These are phyloP conservation scores for Mastigamoeba balamuthi DNA, from an alignment of 78 protist species.

Conservation along the genomic window DNA sequence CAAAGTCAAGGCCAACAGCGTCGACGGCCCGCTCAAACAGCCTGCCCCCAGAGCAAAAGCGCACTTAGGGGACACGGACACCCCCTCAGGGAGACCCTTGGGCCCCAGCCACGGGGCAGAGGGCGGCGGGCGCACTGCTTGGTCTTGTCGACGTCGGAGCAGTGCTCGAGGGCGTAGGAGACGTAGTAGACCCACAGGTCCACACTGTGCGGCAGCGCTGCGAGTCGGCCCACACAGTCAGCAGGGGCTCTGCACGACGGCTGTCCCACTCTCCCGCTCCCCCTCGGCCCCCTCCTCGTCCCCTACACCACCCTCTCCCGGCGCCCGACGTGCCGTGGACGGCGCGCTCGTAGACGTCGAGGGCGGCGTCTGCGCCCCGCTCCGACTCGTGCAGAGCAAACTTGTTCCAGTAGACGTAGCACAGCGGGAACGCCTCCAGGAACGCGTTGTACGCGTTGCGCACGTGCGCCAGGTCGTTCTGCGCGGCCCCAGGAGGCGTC, in stretches of 20 bases:
- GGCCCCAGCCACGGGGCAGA: no score
- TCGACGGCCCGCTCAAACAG: background rate
- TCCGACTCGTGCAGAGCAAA: background rate
- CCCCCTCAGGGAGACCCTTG: no score
- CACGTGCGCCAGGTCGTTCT: background rate
- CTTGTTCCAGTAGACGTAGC: background rate
- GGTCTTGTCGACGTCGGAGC: background rate
- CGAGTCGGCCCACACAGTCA: no score
- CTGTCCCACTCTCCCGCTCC: no score
- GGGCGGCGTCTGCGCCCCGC: background rate
- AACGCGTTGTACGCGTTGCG: background rate
- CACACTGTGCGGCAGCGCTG: background rate
- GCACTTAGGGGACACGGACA: background rate
- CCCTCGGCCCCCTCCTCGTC: no score
- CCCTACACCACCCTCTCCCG: no score
- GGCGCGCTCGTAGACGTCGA: background rate
- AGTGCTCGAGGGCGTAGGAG: background rate
- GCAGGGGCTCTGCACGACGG: no score
- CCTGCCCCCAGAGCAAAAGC: background rate
- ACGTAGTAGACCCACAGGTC: background rate
- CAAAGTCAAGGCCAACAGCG: background rate
- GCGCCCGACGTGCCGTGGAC: background rate
- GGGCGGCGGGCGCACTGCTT: no score
- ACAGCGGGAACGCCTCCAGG: background rate
- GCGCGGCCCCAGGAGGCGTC: background rate